Evolutionary conservation across 2,329 filamentous ascomycete species (phyloP).

Genomic region (Fusarium phyllophilum): DNA sequence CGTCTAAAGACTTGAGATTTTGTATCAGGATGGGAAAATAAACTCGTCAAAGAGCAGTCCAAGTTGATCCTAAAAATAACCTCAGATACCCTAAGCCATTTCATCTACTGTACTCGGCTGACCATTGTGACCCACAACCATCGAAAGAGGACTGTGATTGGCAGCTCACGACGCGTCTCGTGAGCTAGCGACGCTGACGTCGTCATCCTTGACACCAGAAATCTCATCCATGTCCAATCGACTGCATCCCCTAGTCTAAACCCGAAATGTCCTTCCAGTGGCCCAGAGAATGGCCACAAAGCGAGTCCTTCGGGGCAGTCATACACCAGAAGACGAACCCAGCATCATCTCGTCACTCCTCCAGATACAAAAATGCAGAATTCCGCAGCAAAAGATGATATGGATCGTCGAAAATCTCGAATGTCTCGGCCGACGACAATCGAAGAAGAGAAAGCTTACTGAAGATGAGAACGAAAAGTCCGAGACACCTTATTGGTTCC

Average conservation of each 20-base stretch:
- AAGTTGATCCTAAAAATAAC: background rate
- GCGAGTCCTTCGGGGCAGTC: background rate
- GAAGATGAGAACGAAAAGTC: background rate
- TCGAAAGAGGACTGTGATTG: background rate
- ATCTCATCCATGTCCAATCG: background rate
- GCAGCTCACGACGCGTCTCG: background rate
- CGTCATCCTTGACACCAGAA: background rate
- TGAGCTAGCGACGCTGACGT: background rate
- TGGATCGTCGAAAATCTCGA: slow-evolving; percentile 37
- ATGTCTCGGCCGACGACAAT: slow-evolving; percentile 14
- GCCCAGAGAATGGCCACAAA: background rate
- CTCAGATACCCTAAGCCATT: background rate
- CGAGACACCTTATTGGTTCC: slow-evolving; percentile 15
- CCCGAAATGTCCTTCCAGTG: background rate
- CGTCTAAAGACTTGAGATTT: background rate
- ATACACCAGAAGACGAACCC: accelerated
- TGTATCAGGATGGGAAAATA: accelerated
- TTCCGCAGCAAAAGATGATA: slow-evolving; percentile 33
- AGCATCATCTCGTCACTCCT: slow-evolving; percentile 1
- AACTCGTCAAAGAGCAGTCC: background rate
- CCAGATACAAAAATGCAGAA: slow-evolving; percentile 11
- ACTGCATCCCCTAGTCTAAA: background rate
- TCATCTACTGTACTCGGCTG: accelerated
- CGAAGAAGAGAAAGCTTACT: slow-evolving; percentile 11
- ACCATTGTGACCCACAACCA: background rate